Evolutionary conservation across 371 early-diverging fungal species (phyloP).

Genomic region (Dichotomocladium elegans): DNA sequence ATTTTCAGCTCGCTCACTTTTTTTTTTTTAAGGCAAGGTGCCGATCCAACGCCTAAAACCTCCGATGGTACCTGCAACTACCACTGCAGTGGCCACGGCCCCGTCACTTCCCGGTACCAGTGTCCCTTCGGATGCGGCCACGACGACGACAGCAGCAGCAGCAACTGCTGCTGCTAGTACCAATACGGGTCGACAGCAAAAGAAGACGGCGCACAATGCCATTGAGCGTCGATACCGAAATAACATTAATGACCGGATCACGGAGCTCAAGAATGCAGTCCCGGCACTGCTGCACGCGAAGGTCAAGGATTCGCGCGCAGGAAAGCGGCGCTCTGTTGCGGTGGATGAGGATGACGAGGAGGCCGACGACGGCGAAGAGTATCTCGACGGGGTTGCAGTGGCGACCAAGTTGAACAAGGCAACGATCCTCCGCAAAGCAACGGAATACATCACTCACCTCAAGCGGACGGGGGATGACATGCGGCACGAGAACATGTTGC

Average conservation of each 20-base stretch:
- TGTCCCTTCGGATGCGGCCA: background rate
- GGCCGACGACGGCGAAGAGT: constrained; percentile 59
- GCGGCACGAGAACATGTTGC: constrained; percentile 47
- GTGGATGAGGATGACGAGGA: constrained; percentile 53
- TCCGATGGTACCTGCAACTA: constrained; percentile 7
- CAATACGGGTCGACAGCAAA: constrained; percentile 40
- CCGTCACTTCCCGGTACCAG: no score
- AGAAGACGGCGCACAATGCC: constrained; percentile 91
- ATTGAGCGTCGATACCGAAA: constrained; percentile 91
- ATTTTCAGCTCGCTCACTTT: no score
- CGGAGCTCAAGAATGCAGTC: constrained; percentile 78
- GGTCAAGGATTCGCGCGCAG: constrained; percentile 40
- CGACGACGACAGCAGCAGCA: no score
- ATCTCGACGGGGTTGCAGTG: constrained; percentile 62
- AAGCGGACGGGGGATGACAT: constrained; percentile 55
- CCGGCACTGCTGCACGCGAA: constrained; percentile 76
- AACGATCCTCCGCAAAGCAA: constrained; percentile 81
- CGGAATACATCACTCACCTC: constrained; percentile 83
- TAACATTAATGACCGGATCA: constrained; percentile 90
- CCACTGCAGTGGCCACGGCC: constrained; percentile 1
- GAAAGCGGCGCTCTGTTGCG: constrained; percentile 32
- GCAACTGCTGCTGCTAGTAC: no score
- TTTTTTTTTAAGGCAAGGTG: constrained; percentile 39
- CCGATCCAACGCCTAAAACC: constrained; percentile 39
- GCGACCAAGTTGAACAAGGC: constrained; percentile 88